phyloP scores from a whole-genome alignment of 2,329 filamentous ascomycete genomes.

The Aspergillus sp. region DNA sequence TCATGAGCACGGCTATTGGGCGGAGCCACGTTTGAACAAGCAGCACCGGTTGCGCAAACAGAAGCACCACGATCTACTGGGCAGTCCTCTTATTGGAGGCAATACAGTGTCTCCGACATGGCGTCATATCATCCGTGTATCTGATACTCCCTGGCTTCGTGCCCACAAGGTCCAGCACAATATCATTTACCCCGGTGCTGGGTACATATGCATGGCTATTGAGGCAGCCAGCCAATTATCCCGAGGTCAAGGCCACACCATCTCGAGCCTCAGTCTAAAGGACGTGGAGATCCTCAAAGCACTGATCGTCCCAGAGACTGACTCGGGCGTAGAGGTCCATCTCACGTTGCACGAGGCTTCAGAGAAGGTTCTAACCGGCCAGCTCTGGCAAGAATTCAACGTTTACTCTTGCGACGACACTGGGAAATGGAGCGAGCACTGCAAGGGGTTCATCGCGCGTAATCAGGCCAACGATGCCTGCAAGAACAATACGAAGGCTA shows the following conservation, averaged over 20 bases:
- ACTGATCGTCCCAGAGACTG: slow-evolving; percentile 5
- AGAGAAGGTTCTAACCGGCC: no score
- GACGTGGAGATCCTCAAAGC: slow-evolving; percentile 7
- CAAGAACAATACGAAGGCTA: no score
- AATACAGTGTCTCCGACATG: slow-evolving; percentile 1
- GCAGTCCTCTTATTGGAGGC: neutral
- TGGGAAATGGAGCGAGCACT: no score
- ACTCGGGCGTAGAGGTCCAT: no score
- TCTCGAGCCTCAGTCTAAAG: neutral
- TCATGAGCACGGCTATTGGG: slow-evolving; percentile 8
- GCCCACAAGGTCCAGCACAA: slow-evolving; percentile 5
- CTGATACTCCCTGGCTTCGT: slow-evolving; percentile 9
- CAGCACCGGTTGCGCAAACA: neutral
- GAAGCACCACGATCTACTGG: neutral
- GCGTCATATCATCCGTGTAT: slow-evolving; percentile 5
- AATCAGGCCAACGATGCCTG: no score
- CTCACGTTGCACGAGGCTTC: no score
- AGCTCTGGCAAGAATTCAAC: no score
- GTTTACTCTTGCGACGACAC: no score
- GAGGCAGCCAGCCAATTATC: slow-evolving; percentile 5
- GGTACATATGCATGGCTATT: slow-evolving; percentile 7
- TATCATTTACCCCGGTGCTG: slow-evolving; percentile 6
- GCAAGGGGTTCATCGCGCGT: no score
- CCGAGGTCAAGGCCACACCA: neutral
- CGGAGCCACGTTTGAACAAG: slow-evolving; percentile 2